Evolutionary conservation across 1,284 basidiomycete genomes (phyloP).

Genomic region (Irpex sp.): DNA sequence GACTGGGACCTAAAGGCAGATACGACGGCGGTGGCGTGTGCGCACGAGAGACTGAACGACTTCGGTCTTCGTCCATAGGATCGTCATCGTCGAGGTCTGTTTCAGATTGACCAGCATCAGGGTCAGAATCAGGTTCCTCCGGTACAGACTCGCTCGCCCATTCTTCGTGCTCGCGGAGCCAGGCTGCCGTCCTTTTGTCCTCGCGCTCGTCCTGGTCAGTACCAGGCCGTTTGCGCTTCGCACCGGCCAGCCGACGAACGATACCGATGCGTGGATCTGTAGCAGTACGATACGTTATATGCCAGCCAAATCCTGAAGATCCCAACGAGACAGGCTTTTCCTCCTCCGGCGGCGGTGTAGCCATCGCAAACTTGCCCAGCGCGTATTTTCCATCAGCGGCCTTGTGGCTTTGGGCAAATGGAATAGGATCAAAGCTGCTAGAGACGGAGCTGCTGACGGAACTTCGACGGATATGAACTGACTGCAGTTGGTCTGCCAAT

Average conservation of each 20-base stretch:
- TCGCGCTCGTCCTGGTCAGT: constrained; percentile 26
- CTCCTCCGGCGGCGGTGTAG: constrained; percentile 57
- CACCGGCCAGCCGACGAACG: constrained; percentile 58
- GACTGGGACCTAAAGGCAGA: constrained; percentile 60
- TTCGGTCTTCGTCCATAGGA: constrained; percentile 32
- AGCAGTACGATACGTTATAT: constrained; percentile 44
- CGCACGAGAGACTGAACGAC: constrained; percentile 44
- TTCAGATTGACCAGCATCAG: constrained; percentile 26
- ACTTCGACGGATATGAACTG: constrained; percentile 9
- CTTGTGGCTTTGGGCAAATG: constrained; percentile 60
- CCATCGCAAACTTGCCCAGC: constrained; percentile 69
- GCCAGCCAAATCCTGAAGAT: constrained; percentile 34
- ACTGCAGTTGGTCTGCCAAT: constrained; percentile 28
- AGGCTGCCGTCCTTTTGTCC: constrained; percentile 31
- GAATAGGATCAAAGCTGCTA: constrained; percentile 62
- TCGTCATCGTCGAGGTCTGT: constrained; percentile 30
- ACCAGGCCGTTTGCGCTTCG: constrained; percentile 50
- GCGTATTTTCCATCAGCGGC: constrained; percentile 68
- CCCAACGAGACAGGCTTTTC: constrained; percentile 28
- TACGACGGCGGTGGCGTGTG: constrained; percentile 67
- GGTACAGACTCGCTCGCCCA: constrained; percentile 34
- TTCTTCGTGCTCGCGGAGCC: constrained; percentile 41
- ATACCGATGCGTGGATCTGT: constrained; percentile 70
- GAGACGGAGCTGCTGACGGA: constrained; percentile 13
- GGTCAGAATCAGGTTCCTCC: constrained; percentile 36